These are phyloP conservation scores for Bjerkandera adusta DNA, from an alignment of 1,284 basidiomycete species.

Conservation along the genomic window DNA sequence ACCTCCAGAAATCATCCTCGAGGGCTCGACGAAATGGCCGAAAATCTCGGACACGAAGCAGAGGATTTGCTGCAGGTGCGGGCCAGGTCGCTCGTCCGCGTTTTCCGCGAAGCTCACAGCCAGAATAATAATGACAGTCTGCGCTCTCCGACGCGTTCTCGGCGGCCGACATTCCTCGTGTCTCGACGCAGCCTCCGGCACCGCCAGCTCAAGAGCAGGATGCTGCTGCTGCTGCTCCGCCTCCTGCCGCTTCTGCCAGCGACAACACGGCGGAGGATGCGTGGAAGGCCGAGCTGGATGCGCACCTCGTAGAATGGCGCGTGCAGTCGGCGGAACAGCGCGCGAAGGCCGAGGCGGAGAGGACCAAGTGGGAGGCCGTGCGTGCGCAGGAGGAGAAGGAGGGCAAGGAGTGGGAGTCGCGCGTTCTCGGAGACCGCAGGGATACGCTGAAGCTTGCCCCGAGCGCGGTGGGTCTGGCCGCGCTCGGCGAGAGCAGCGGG, in stretches of 20 bases:
- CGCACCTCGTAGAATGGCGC: slow-evolving; percentile 70
- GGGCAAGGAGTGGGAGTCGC: slow-evolving; percentile 30
- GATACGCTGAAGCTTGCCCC: neutral
- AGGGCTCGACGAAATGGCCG: slow-evolving; percentile 25
- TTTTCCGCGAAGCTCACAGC: no score
- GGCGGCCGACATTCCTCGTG: slow-evolving; percentile 22
- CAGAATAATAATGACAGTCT: slow-evolving; percentile 24
- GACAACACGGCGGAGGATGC: slow-evolving; percentile 29
- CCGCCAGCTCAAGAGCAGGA: slow-evolving; percentile 14
- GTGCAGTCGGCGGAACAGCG: slow-evolving; percentile 72
- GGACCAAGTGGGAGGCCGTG: slow-evolving; percentile 69
- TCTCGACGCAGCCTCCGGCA: slow-evolving; percentile 22
- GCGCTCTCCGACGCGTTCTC: slow-evolving; percentile 30
- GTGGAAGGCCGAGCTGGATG: slow-evolving; percentile 68
- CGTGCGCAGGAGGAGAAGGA: slow-evolving; percentile 36
- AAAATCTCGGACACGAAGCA: slow-evolving; percentile 26
- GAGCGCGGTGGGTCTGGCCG: neutral
- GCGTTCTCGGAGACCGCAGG: slow-evolving; percentile 15
- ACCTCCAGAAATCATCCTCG: no score
- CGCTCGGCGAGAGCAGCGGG: slow-evolving; percentile 20
- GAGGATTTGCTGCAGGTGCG: slow-evolving; percentile 31
- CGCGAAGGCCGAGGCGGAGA: slow-evolving; percentile 70
- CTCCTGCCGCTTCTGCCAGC: slow-evolving; percentile 12
- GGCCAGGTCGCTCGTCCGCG: neutral
- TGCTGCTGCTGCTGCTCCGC: slow-evolving; percentile 16